Base-by-base conservation (phyloP, 2,329 filamentous ascomycete species). In the Diaporthe vexans region DNA sequence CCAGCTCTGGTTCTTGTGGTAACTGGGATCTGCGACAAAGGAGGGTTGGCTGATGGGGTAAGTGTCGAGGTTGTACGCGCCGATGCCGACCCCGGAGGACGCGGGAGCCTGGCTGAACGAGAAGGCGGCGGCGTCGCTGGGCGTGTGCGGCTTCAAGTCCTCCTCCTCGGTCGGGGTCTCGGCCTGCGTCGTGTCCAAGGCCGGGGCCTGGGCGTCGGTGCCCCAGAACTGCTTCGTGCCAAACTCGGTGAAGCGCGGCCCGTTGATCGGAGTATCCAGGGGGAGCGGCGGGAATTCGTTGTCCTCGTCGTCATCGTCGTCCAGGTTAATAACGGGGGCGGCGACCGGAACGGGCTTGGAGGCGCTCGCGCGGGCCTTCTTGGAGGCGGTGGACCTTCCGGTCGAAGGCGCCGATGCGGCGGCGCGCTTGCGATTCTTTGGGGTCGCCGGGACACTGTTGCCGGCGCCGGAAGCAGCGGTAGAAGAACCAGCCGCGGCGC, bases 111-210 rank as follows among this genome's bases (percentile, higher is more conserved):
- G 57, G 54, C n/a, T 40, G 37, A 72, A 72, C 3, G 69, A 72
- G n/a, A n/a, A 63, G 0, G 69, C 46, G 8, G 57, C 33, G 21
- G 57, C 40, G 40, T 75, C 58, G 46, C 21, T 56, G 29, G 70
- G 63, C 3, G 58, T 67, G 13, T 63, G 43, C 4, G 51, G 73
- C 68, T 76, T 73, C 52, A 72, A 57, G 37, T 52, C 63, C 17
- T 73, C 63, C 21, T 67, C 43, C 33, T 74, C 73, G 21, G 68
- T 71, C 4, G 77, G 76, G 5, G 77, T 76, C n/a, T 77, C 71
- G 40, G 71, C 61, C 71, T 77, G 76, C 56, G 76, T 78, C 52
- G 76, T 57, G 33, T 78, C 77, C 33, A 77, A 58, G 46, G 73
- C 46, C 13, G 69, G 57, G n/a, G 46, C 26, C 46, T 51, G 43